Conservation (phyloP, 257 asterid species). For the Nicotiana undulata region DNA sequence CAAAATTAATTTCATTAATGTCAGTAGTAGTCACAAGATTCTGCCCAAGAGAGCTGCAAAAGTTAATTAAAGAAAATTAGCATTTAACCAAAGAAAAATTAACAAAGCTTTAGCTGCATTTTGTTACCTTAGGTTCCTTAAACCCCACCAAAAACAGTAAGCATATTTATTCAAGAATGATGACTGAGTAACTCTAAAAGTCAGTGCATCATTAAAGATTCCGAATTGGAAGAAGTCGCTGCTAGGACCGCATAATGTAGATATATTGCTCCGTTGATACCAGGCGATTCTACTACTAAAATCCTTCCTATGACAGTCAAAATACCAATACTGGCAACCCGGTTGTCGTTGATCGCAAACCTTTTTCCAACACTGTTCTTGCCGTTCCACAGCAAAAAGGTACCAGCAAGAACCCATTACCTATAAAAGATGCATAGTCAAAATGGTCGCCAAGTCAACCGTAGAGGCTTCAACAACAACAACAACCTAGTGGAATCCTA, state of each 20-base stretch:
- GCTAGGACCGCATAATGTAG: conserved; percentile 29
- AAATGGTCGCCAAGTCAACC: not conserved
- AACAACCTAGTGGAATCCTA: too few species aligned
- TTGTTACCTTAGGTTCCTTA: conserved; percentile 46
- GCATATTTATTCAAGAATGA: conserved; percentile 34
- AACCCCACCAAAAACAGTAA: conserved; percentile 76
- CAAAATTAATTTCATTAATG: conserved; percentile 52
- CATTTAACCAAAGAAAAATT: not conserved
- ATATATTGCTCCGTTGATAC: conserved; percentile 49
- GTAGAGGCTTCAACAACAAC: too few species aligned
- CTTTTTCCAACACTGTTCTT: conserved; percentile 56
- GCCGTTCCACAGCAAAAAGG: conserved; percentile 54
- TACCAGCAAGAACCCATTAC: conserved; percentile 75
- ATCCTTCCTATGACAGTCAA: conserved; percentile 32
- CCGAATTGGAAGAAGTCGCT: conserved; percentile 40
- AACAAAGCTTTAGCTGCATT: not conserved
- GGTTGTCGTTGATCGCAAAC: conserved; percentile 44
- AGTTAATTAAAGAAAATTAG: not conserved
- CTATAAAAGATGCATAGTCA: conserved; percentile 11
- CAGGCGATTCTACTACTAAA: conserved; percentile 27
- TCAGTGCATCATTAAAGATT: conserved; percentile 42
- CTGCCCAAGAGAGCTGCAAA: conserved; percentile 67
- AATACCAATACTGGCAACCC: conserved; percentile 38
- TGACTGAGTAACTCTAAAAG: conserved; percentile 23
- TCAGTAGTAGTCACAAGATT: conserved; percentile 47